Evolutionary conservation across 116 monocot species (phyloP), one percentile per base, ranked within the genome.

Genomic region (Zostera marina): DNA sequence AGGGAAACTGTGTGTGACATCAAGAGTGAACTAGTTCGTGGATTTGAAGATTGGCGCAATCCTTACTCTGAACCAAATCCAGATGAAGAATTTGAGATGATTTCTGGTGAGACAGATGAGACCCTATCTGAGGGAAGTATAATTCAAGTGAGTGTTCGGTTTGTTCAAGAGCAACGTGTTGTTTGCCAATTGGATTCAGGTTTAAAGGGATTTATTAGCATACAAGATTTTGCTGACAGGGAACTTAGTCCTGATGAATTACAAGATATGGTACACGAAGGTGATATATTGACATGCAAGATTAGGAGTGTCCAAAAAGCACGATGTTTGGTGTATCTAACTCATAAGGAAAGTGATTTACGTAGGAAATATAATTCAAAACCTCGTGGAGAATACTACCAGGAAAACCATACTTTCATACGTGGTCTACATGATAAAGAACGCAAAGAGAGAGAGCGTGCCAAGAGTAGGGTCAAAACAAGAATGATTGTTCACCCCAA

Each of bases 401-500:
- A 62, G 17, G 78, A 84, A 63, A 73, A 72, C 32, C 74, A 74
- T 53, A 71, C 64, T 13, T 65, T 41, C 60, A 52, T 64, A 24
- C 77, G 44, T 25, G 25, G 43, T 66, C 68, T 45, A 63, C 64
- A 74, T 60, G 98, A 90, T 53, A 85, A 76, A 63, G 74, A 70
- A 66, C 68, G 64, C 26, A 85, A 83, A 55, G 78, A 80, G 58
- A 83, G 77, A 53, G 86, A 85, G 49, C 68, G 72, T 53, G 78
- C 83, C 11, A 90, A 79, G 74, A 79, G 72, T 56, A 77, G 66
- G 64, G 82, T 86, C 54, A 89, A 81, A 62, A 73, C 82, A 16
- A 76, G 98, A 52, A 98, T 90, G 90, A 98, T 98, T 47, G 81
- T 83, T 54, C 98, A 98, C 80, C 98, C 90, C 42, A 71, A 76